These are phyloP conservation scores for Penicillium digitatum DNA, from an alignment of 2,329 filamentous ascomycete species.

Conservation along the genomic window DNA sequence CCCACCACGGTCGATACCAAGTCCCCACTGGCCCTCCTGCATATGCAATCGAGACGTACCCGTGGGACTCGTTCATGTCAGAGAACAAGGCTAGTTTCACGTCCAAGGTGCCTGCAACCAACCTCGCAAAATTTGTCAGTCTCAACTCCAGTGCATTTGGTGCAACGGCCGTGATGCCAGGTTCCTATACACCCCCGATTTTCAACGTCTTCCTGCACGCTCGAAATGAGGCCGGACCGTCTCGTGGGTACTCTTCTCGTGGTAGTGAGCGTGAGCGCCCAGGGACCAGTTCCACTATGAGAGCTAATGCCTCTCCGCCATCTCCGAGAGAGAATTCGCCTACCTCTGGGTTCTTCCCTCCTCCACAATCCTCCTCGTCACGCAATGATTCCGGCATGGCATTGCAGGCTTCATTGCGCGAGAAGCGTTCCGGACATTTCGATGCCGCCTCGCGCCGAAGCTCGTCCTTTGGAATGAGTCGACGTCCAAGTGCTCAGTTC, in stretches of 20 bases:
- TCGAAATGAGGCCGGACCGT: constrained; percentile 57
- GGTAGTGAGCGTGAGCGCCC: constrained; percentile 67
- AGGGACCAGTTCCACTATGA: constrained; percentile 61
- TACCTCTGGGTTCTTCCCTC: constrained; percentile 71
- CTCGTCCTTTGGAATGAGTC: constrained; percentile 80
- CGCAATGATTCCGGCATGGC: constrained; percentile 89
- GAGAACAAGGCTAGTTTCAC: constrained; percentile 80
- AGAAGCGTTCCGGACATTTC: constrained; percentile 93
- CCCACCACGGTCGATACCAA: constrained; percentile 80
- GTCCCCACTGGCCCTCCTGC: constrained; percentile 84
- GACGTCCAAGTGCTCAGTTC: constrained; percentile 68
- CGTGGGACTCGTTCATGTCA: constrained; percentile 81
- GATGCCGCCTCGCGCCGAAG: constrained; percentile 77
- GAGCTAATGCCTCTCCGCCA: constrained; percentile 50
- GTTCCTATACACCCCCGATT: constrained; percentile 59
- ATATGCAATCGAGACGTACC: constrained; percentile 89
- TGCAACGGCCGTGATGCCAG: constrained; percentile 53
- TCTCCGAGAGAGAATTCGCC: constrained; percentile 64
- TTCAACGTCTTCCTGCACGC: constrained; percentile 90
- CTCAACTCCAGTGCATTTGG: constrained; percentile 88
- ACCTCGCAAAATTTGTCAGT: constrained; percentile 78
- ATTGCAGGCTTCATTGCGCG: constrained; percentile 76
- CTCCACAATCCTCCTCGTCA: constrained; percentile 75
- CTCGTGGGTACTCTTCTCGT: constrained; percentile 41
- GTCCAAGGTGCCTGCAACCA: constrained; percentile 64